phyloP scores from a whole-genome alignment of 495 filamentous ascomycete genomes.

The Paragyromitra xinjiangensis region DNA sequence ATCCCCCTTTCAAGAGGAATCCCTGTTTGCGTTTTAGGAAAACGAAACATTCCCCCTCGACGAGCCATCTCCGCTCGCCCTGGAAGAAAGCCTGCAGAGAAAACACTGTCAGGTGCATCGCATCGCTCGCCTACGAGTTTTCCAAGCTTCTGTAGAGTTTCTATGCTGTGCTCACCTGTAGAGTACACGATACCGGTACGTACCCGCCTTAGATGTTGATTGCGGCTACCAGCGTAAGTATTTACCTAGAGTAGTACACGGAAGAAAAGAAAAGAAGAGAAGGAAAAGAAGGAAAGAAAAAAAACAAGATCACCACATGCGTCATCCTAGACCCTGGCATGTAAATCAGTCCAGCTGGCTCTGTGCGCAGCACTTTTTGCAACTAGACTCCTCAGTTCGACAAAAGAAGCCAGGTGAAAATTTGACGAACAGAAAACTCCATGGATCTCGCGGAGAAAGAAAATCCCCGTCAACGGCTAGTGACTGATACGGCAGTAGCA shows the following conservation, averaged over 20 bases:
- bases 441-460: constrained; percentile 9
- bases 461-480: constrained; percentile 2
- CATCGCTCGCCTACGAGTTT: neutral
- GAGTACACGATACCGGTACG: constrained; percentile 27
- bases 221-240: constrained; percentile 31
- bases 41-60: constrained; percentile 33
- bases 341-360: constrained; percentile 33
- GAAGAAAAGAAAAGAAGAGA: neutral
- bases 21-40: constrained; percentile 28
- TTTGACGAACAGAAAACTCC: constrained; percentile 23
- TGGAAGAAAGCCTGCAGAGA: constrained; percentile 4
- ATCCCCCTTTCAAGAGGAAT: constrained; percentile 45
- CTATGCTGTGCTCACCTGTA: constrained; percentile 36
- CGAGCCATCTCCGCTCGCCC: constrained; percentile 12
- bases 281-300: neutral
- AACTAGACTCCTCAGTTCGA: neutral
- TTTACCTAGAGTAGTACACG: constrained; percentile 22
- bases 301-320: constrained; percentile 49
- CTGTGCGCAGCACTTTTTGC: constrained; percentile 27
- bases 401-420: neutral
- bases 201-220: constrained; percentile 15
- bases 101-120: constrained; percentile 6
- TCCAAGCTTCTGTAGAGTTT: constrained; percentile 28
- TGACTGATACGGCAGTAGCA: constrained; percentile 22
- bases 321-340: constrained; percentile 29